These are phyloP conservation scores for Fraxinus sp. DNA, from an alignment of 305 asterid species.

Conservation along the genomic window DNA sequence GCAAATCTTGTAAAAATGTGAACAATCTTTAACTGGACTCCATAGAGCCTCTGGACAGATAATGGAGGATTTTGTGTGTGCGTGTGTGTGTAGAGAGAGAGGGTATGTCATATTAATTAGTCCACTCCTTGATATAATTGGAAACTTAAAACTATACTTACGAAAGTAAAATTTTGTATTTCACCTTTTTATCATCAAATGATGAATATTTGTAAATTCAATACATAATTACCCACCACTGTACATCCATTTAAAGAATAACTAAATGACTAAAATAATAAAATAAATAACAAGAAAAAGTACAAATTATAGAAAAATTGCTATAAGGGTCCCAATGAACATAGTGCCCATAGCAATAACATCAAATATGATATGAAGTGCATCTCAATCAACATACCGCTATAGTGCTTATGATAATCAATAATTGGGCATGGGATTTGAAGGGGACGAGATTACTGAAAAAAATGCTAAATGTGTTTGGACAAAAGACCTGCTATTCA, in stretches of 20 bases:
- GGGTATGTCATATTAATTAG: not conserved
- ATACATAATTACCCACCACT: not conserved
- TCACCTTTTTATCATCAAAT: not conserved
- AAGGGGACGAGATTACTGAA: not conserved
- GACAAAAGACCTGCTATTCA: constrained; percentile 77
- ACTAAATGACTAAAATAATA: not conserved
- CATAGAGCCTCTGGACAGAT: not conserved
- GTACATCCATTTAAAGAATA: not conserved
- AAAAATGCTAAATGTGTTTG: constrained; percentile 3
- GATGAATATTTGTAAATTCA: not conserved
- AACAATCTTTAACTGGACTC: not conserved
- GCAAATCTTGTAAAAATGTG: not conserved
- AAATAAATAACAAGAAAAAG: not conserved
- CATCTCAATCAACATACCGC: constrained; percentile 6
- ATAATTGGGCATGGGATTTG: not conserved
- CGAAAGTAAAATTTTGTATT: not conserved
- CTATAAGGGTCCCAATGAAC: not conserved
- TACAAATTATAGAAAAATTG: not conserved
- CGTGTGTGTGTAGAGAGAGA: not conserved
- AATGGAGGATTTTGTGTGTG: not conserved
- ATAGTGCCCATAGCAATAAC: not conserved
- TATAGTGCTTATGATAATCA: constrained; percentile 12
- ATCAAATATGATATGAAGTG: not conserved
- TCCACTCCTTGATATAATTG: not conserved
- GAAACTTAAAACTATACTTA: not conserved